Evolutionary conservation across 306 rosid species (phyloP), one percentile per base, ranked within the genome.

Genomic region (Hippophae tibetana): DNA sequence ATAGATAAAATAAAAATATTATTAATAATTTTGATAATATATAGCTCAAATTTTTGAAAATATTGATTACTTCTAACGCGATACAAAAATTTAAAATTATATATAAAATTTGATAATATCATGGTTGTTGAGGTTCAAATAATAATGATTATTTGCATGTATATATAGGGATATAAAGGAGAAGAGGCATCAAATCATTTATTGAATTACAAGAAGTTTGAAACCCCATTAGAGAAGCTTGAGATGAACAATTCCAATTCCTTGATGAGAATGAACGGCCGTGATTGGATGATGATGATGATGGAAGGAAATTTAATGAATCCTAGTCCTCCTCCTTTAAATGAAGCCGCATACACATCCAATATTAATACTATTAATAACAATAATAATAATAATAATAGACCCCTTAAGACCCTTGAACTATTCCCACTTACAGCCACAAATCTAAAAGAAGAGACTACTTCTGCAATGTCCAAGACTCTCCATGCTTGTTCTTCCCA

Each of bases 361-460:
- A 31, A 4, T 31, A 31, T 31, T 31, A 31, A 31, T 31, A 31
- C 2, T 31, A 31, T 2, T 31, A 31, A 31, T 10, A 13, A 67
- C 64, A 13, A 14, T 9, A 50, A 44, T 6, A 60, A 76, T 42
- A 13, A 14, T 9, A 50, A 44, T 6, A 60, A 76, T 42, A 61
- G 66, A 55, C 85, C 87, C 44, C 82, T 82, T 52, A 79, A 78
- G 78, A 90, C 97, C 64, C 94, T 90, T 58, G 82, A 90, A 49
- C 90, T 90, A 65, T 90, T 90, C 60, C 97, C 97, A 14, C 56
- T 81, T 63, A 74, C 84, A 14, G 66, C 83, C 41, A 51, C 90
- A 42, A 72, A 63, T 63, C 78, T 72, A 72, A 77, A 72, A 84
- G 86, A 84, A 69, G 86, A 81, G 43, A 70, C 83, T 14, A 74